phyloP scores from a whole-genome alignment of 192 early-diverging fungal genomes.

The Lobosporangium transversale region DNA sequence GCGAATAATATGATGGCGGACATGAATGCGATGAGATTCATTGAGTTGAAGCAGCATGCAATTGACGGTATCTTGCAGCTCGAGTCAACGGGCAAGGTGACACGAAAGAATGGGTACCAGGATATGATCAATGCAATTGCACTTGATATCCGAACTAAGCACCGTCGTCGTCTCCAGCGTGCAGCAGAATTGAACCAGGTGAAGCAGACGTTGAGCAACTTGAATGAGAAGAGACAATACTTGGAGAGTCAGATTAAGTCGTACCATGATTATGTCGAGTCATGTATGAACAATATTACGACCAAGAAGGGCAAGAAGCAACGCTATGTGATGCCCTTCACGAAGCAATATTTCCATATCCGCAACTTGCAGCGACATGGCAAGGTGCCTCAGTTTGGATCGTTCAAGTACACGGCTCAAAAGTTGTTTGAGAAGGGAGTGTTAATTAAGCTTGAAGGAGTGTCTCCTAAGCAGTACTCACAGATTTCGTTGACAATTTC shows the following conservation, averaged over 20 bases:
- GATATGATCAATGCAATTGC: slow-evolving; percentile 94
- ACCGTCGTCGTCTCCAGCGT: slow-evolving; percentile 80
- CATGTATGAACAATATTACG: slow-evolving; percentile 88
- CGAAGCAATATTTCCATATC: slow-evolving; percentile 95
- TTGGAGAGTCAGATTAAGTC: slow-evolving; percentile 88
- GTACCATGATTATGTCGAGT: slow-evolving; percentile 91
- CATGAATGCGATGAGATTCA: slow-evolving; percentile 73
- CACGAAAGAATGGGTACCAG: slow-evolving; percentile 85
- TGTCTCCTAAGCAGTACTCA: slow-evolving; percentile 86
- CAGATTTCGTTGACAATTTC: slow-evolving; percentile 91
- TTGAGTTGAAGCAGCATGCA: slow-evolving; percentile 82
- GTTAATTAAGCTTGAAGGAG: slow-evolving; percentile 84
- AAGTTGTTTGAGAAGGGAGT: slow-evolving; percentile 94
- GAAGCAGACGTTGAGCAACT: slow-evolving; percentile 79
- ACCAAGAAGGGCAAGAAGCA: slow-evolving; percentile 74
- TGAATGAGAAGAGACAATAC: slow-evolving; percentile 86
- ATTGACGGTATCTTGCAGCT: slow-evolving; percentile 84
- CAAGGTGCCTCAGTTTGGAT: slow-evolving; percentile 93
- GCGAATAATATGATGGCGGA: slow-evolving; percentile 53
- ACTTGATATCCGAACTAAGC: slow-evolving; percentile 92
- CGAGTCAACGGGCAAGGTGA: slow-evolving; percentile 78
- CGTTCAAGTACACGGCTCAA: slow-evolving; percentile 97
- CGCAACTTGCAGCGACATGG: slow-evolving; percentile 86
- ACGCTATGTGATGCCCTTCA: slow-evolving; percentile 84
- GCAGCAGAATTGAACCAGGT: slow-evolving; percentile 79